A percentile compares a stretch with the other conserved stretches of the same genome.
These are phyloP conservation scores for Gentiana straminea DNA, from an alignment of 257 asterid genomes.

Conservation along the genomic window DNA sequence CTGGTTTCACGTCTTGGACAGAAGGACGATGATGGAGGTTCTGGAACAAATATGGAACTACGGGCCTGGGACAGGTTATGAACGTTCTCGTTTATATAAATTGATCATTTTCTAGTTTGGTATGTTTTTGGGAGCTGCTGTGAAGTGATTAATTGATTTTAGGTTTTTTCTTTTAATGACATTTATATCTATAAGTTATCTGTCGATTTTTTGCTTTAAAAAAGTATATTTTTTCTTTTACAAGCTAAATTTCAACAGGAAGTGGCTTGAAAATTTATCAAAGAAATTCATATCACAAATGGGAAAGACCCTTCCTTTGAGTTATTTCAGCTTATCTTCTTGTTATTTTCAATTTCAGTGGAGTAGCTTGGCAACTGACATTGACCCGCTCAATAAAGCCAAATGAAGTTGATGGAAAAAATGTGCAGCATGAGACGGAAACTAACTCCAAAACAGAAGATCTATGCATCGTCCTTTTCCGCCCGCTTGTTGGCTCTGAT, in stretches of 20 bases:
- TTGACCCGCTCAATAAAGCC: slow-evolving; percentile 49
- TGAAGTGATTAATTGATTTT: too few relatives aligned
- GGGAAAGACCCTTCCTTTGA: not conserved
- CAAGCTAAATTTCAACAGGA: too few relatives aligned
- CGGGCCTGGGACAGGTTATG: slow-evolving; percentile 89
- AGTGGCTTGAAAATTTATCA: too few relatives aligned
- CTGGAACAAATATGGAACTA: slow-evolving; percentile 72
- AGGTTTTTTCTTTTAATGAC: too few relatives aligned
- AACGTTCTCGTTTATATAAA: not conserved
- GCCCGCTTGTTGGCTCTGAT: slow-evolving; percentile 72
- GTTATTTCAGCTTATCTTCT: not conserved
- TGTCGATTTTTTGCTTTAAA: too few relatives aligned
- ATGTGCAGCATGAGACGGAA: slow-evolving; percentile 28
- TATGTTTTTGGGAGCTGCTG: not conserved
- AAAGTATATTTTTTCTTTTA: too few relatives aligned
- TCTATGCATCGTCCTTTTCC: slow-evolving; percentile 68
- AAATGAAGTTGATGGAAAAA: slow-evolving; percentile 28
- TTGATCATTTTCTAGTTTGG: not conserved
- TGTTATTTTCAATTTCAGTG: slow-evolving; percentile 30
- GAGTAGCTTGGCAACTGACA: slow-evolving; percentile 90
- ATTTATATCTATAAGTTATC: too few relatives aligned
- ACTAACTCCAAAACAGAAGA: slow-evolving; percentile 35
- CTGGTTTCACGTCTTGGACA: slow-evolving; percentile 83
- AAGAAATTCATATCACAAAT: too few relatives aligned
- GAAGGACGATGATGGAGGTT: slow-evolving; percentile 40